Conservation (phyloP, 176 grass and related monocot genomes). For the Hyparrhenia diplandra region DNA sequence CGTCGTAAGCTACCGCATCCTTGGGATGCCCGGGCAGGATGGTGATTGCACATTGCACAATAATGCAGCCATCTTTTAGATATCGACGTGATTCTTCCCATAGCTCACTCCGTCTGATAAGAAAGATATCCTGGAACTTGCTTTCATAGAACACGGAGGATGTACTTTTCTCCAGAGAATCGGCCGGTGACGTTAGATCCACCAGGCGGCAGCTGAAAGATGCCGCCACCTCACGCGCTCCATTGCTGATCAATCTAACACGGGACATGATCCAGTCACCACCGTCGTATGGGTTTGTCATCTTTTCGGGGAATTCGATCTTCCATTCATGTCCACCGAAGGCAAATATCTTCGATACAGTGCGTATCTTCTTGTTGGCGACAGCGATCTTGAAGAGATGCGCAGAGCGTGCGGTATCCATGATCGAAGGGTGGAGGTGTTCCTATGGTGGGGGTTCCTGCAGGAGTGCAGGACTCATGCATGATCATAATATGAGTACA, state of each 20-base stretch:
- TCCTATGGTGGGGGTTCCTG: background rate
- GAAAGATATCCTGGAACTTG: background rate
- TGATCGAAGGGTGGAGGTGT: background rate
- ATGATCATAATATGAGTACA: background rate
- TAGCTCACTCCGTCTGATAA: background rate
- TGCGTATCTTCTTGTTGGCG: background rate
- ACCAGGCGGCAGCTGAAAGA: background rate
- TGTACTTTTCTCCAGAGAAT: too few species aligned
- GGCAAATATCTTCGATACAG: background rate
- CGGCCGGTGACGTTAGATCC: background rate
- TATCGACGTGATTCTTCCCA: too few species aligned
- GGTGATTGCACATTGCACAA: background rate
- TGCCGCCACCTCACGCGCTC: background rate
- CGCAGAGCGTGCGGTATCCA: background rate
- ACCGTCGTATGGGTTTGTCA: background rate
- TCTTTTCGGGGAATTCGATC: background rate
- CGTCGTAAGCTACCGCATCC: background rate
- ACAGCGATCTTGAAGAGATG: slow-evolving; percentile 25
- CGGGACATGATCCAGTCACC: background rate
- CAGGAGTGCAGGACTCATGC: background rate
- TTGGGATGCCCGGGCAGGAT: background rate
- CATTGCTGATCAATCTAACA: background rate
- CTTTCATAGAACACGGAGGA: background rate
- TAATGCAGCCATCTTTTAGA: background rate
- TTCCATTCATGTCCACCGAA: slow-evolving; percentile 11